Percentiles rank a stretch among this genome's conserved stretches.
phyloP scores from a whole-genome alignment of 352 stramenopile species.

The Paralagenidium karlingii region DNA sequence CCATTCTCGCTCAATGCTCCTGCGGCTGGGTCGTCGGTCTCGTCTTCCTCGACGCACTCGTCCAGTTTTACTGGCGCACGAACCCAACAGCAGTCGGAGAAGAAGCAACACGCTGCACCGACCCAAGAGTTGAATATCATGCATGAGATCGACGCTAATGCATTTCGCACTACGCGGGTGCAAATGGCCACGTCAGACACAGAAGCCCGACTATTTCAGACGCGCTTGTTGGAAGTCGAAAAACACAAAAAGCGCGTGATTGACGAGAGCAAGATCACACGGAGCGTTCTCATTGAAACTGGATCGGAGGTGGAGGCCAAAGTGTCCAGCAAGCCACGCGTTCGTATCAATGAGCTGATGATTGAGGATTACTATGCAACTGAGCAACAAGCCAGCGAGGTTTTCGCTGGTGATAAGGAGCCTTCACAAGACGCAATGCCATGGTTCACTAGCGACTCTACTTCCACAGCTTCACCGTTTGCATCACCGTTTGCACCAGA shows the following conservation, averaged over 20 bases:
- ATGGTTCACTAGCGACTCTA: conserved; percentile 36
- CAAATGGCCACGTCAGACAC: conserved; percentile 55
- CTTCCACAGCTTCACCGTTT: no score
- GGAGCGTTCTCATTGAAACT: not conserved
- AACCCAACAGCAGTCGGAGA: conserved; percentile 9
- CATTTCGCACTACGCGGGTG: conserved; percentile 55
- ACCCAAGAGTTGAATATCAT: conserved; percentile 29
- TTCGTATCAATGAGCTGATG: conserved; percentile 74
- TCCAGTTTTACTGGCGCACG: no score
- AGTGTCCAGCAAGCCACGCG: conserved; percentile 13
- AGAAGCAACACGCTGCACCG: conserved; percentile 3
- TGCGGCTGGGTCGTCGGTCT: conserved; percentile 8
- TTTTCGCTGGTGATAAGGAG: not conserved
- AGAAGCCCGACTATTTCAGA: conserved; percentile 66
- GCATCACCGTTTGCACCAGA: no score
- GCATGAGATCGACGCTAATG: conserved; percentile 68
- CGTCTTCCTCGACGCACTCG: conserved; percentile 1
- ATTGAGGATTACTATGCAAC: conserved; percentile 83
- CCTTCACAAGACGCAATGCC: conserved; percentile 15
- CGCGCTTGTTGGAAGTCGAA: conserved; percentile 58
- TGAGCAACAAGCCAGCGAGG: conserved; percentile 1
- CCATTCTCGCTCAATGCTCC: no score
- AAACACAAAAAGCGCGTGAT: conserved; percentile 63
- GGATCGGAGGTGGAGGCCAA: not conserved
- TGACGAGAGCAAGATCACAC: not conserved